Evolutionary conservation across 805 yeast genomes (phyloP), one percentile per base, ranked within the genome.

Genomic region (Clavispora santaluciae): DNA sequence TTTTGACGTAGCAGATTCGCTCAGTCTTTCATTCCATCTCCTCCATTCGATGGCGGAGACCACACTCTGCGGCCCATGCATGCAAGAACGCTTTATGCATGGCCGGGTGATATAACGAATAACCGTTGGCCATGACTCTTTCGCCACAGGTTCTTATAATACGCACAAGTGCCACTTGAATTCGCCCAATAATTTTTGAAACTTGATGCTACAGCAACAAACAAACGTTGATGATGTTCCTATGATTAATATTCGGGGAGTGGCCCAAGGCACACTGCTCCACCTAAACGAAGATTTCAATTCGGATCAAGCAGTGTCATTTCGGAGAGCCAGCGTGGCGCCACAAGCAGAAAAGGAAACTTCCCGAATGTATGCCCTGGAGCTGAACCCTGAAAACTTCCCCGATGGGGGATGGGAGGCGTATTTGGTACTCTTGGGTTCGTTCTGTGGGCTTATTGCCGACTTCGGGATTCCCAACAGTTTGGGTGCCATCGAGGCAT

Each of bases 271-370:
- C 12, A 3, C 26, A 12, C 26, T 24, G 6, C 26, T 5, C 26
- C 26, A 24, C 12, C 26, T 24, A 24, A 24, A 24, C 12, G 26
- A 24, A 5, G 26, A 24, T 24, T 12, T 24, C 15, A 8, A 7
- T 13, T 6, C 12, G 20, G 20, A 28, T 9, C 33, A 28, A 15
- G 4, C 17, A 8, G 8, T 28, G 5, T 16, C 33, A 28, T 29
- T 17, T 6, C 20, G 25, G 13, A 33, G 17, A 12, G 2, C 54
- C 63, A 9, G 63, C 72, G 13, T 74, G 69, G 49, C 83, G 16
- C 12, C 29, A 5, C 4, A 25, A n/a, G 7, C 5, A 9, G 29
- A n/a, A 9, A 25, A n/a, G 16, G 16, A 25, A 3, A 5, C 3
- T 2, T 25, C 12, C 6, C 8, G 8, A n/a, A 53, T 53, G 57